These are phyloP conservation scores for Marchantia paleacea DNA, from an alignment of 225 moss, liverwort and hornwort genomes.

Conservation along the genomic window DNA sequence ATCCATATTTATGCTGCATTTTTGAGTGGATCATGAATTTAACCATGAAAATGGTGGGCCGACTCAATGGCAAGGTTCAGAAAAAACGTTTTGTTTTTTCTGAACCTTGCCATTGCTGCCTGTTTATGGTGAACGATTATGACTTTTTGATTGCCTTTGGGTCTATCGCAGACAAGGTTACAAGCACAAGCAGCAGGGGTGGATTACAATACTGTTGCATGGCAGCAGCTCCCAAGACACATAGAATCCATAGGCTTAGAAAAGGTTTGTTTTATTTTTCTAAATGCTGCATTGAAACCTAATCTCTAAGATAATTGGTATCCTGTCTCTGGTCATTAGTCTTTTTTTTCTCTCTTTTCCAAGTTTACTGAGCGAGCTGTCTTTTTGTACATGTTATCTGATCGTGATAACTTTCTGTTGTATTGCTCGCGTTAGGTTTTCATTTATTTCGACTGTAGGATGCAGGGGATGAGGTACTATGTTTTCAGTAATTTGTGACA, in stretches of 20 bases:
- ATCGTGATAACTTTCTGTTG: not conserved
- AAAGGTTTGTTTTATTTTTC: slow-evolving; percentile 25
- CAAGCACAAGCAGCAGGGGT: slow-evolving; percentile 59
- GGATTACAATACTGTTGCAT: slow-evolving; percentile 28
- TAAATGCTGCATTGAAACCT: not conserved
- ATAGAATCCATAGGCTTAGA: slow-evolving; percentile 26
- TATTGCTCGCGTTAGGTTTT: not conserved
- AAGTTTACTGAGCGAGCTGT: too few species aligned
- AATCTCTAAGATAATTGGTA: not conserved
- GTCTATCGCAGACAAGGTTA: slow-evolving; percentile 45
- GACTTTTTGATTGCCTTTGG: not conserved
- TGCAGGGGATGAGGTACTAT: not conserved
- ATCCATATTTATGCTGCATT: not conserved
- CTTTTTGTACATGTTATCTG: too few species aligned
- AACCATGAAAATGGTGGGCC: too few species aligned
- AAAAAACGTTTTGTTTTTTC: too few species aligned
- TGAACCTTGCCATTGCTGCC: too few species aligned
- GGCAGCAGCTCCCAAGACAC: slow-evolving; percentile 32
- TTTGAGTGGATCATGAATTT: too few species aligned
- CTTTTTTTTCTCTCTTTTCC: too few species aligned
- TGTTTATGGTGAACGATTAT: too few species aligned
- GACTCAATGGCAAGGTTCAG: too few species aligned
- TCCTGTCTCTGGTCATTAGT: too few species aligned
- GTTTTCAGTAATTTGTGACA: too few species aligned
- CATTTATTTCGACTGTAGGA: not conserved